phyloP scores from a whole-genome alignment of 129 eudicot genomes.

The Ambrosia artemisiifolia region DNA sequence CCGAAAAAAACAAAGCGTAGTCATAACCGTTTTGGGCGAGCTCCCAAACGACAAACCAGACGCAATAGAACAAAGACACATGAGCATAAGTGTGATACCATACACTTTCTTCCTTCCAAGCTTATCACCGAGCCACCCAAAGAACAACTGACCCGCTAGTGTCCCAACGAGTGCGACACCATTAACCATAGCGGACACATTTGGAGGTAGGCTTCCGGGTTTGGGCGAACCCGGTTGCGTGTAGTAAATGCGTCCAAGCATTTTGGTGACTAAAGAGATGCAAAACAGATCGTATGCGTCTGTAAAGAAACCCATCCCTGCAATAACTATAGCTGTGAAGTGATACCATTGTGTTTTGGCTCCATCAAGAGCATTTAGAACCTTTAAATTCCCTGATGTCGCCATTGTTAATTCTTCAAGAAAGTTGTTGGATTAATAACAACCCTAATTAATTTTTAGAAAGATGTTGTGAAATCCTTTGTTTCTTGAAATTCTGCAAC shows the following conservation, averaged over 20 bases:
- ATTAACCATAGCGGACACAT: conserved; percentile 50
- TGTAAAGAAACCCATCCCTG: conserved; percentile 62
- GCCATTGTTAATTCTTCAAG: conserved; percentile 17
- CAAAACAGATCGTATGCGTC: conserved; percentile 62
- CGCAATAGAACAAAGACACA: conserved; percentile 48
- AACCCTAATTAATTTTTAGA: conserved; percentile 12
- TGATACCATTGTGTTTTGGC: conserved; percentile 68
- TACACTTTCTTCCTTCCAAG: conserved; percentile 55
- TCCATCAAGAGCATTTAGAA: conserved; percentile 47
- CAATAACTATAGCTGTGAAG: conserved; percentile 55
- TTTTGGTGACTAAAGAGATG: conserved; percentile 54
- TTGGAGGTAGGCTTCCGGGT: conserved; percentile 57
- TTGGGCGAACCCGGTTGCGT: conserved; percentile 39
- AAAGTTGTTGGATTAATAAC: background rate
- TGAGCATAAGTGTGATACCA: conserved; percentile 56
- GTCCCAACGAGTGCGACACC: conserved; percentile 61
- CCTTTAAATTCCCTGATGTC: conserved; percentile 39
- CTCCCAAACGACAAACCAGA: conserved; percentile 55
- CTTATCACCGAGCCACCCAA: conserved; percentile 62
- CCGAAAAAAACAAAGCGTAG: conserved; percentile 55
- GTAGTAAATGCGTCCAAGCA: conserved; percentile 55
- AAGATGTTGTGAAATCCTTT: background rate
- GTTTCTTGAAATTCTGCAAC: conserved; percentile 15
- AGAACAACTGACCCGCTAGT: conserved; percentile 49
- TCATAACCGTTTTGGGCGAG: conserved; percentile 43